These are phyloP conservation scores for Fusarium vanettenii DNA, from an alignment of 2,329 filamentous ascomycete species.

Conservation along the genomic window DNA sequence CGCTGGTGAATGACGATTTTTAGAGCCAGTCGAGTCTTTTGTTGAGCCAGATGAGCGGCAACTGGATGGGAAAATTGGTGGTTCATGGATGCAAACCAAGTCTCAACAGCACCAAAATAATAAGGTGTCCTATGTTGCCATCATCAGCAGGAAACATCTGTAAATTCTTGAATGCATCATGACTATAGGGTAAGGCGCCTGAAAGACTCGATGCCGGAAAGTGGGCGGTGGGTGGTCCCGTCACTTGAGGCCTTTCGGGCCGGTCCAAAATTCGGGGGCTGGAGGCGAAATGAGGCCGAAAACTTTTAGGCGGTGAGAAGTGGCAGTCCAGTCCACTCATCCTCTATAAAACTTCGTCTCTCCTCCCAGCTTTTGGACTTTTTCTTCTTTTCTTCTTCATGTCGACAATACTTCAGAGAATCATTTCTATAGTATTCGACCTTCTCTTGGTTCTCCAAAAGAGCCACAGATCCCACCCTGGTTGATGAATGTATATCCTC, in stretches of 20 bases:
- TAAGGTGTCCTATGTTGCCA: background rate
- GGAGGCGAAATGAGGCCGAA: background rate
- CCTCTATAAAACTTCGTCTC: constrained; percentile 14
- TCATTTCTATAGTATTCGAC: constrained; percentile 99
- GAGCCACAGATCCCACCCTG: constrained; percentile 87
- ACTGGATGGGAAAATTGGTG: no score
- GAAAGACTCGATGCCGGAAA: background rate
- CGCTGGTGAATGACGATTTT: no score
- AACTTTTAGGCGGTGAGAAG: background rate
- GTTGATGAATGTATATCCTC: constrained; percentile 73
- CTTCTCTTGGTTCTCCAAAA: constrained; percentile 90
- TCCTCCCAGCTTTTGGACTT: constrained; percentile 44
- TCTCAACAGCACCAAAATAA: background rate
- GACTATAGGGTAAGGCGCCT: background rate
- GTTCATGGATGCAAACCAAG: background rate
- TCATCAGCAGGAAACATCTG: background rate
- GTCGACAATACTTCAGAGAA: constrained; percentile 76
- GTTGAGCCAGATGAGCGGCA: background rate
- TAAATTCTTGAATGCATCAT: background rate
- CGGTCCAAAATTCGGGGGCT: background rate
- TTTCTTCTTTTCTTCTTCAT: constrained; percentile 64
- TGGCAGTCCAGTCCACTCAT: background rate
- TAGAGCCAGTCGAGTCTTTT: background rate
- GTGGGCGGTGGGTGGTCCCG: background rate
- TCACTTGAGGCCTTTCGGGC: background rate